Base-by-base conservation (phyloP, 2,329 filamentous ascomycete genomes). In the Fusarium sp. region DNA sequence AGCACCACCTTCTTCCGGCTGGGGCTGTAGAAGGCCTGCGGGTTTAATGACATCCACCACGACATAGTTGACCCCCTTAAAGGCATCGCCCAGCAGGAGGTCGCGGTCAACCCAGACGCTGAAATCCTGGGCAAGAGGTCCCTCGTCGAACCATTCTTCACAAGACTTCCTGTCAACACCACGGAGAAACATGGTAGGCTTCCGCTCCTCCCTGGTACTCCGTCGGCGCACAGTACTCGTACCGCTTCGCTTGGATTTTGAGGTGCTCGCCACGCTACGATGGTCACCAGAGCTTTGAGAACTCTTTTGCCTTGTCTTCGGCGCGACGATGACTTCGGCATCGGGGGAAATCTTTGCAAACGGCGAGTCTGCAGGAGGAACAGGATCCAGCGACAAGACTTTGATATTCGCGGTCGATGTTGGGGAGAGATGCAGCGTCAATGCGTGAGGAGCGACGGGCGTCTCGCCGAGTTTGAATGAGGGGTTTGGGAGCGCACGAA, bases 261-360 rank as follows among this genome's bases (percentile, higher is more conserved):
- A 94, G 3, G 92, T 93, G 77, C 94, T 95, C 0, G 92, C 89
- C 10, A 95, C 93, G 80, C 95, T 98, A 68, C 93, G 89, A 79
- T 90, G 95, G 76, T 97, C 95, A 40, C 91, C 90, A n/a, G 87
- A 90, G 68, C 85, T 88, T 65, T 92, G 90, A 5, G 91, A 86
- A 36, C 88, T 85, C 81, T 94, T 95, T 47, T 93, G 88, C 65
- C 96, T 90, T 29, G 92, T 93, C 85, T 99, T 99, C 1, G 97
- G 97, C 5, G 97, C 97, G 69, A 99, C 97, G 74, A 98, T 97
- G 59, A 99, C 95, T 83, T 99, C 97, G 25, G 96, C 96, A 80
- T 98, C 95, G 0, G 95, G 94, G 0, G 94, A 93, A 60, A 99
- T 94, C 83, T 98, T 98, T 29, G 94, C 95, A 80, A 99, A 99